phyloP scores from a whole-genome alignment of 768 basidiomycete species.

The Mycena polygramma region DNA sequence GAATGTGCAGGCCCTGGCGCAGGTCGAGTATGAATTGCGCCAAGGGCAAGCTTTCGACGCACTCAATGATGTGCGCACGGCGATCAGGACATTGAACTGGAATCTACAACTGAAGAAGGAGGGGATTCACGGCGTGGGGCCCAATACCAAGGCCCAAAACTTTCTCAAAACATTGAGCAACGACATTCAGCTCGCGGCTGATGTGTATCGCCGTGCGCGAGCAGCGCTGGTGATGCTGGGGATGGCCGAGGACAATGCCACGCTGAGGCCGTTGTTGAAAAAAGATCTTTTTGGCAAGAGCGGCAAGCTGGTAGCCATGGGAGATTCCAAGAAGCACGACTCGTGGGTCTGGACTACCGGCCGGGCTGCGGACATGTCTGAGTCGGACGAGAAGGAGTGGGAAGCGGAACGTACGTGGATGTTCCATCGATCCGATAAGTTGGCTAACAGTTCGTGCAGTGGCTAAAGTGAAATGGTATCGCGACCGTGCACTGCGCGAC shows the following conservation, averaged over 20 bases:
- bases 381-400: neutral
- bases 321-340: neutral
- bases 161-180: neutral
- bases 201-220: neutral
- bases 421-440: neutral
- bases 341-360: neutral
- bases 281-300: neutral
- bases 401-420: neutral
- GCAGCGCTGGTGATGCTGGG: neutral
- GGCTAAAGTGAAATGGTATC: neutral
- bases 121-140: neutral
- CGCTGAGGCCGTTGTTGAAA: neutral
- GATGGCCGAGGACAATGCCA: neutral
- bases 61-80: neutral
- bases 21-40: slow-evolving; percentile 1
- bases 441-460: neutral
- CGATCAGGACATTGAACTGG: neutral
- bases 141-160: slow-evolving; percentile 53
- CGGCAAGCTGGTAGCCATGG: neutral
- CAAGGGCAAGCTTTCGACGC: slow-evolving; percentile 1
- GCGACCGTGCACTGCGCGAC: neutral
- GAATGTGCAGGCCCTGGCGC: neutral
- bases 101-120: neutral
- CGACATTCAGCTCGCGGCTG: neutral
- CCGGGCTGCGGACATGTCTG: neutral